Evolutionary conservation across 192 early-diverging fungal species (phyloP), one percentile per base, ranked within the genome.

Genomic region (Allomyces javanicus): DNA sequence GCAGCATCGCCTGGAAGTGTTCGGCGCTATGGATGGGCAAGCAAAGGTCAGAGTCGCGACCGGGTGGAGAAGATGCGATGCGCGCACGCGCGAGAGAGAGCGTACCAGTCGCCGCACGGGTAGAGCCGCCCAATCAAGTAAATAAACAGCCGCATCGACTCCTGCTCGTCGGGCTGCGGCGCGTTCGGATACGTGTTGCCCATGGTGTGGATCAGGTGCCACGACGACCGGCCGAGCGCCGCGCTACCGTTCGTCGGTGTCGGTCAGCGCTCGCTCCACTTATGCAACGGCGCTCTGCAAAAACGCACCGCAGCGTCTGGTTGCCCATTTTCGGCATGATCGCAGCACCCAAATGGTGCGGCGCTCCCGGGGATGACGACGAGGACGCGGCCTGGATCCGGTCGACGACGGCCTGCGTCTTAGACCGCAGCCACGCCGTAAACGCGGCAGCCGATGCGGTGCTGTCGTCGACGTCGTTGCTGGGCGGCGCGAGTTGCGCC

Each of bases 181-280:
- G 86, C 74, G 45, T 81, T 67, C 9, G 95, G 95, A 75, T 87
- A 97, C 72, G 92, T 71, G 26, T 85, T 83, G 27, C 85, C 87
- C 87, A 95, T 97, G 7, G 91, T 92, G 72, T 97, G 95, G 26
- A 97, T 69, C 14, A 97, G 71, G 67, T 89, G 87, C 95, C 95
- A 97, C 3, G 91, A 86, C 7, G 89, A 75, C 25, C 88, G 79
- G 5, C 94, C 94, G 24, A 97, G 78, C 69, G 94, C 88, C 6
- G 89, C 92, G 72, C 89, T 91, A 68, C 7, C 5, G 5, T 62
- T 27, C 12, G 62, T 44, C 7, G 11, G 4, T 9, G 24, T 61
- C 25, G 6, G 9, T 65, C 25, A 43, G 44, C 25, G 26, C 22
- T 19, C 0, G 33, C 17, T 25, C 45, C 62, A 55, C 14, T 25